Base-by-base conservation (phyloP, 495 filamentous ascomycete genomes). In the Chaetomium cochliodes region DNA sequence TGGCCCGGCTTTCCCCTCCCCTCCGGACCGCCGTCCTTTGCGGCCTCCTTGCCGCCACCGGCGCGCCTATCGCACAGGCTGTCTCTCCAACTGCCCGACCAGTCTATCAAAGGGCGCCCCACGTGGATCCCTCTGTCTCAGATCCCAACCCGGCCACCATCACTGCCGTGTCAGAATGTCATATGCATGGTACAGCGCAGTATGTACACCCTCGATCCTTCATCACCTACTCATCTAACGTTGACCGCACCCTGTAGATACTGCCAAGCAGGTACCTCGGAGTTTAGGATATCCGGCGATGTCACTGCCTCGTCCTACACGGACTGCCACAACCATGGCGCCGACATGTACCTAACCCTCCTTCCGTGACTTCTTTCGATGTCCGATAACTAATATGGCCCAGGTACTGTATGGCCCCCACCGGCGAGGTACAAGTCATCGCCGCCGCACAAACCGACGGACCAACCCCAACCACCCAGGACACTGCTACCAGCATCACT, bases 241-340 rank as follows among this genome's bases (percentile, higher is more conserved):
- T 6, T 12, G 8, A 8, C 5, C 9, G 6, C 12, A 9, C 16
- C 5, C 37, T 37, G 18, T 55, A 55, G 52, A 18, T 55, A 55
- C 18, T 55, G 52, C 52, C 52, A 55, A 37, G 52, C 52, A 55
- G 52, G 52, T 28, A 37, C 52, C 2, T n/a, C 52, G 3, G 52
- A 55, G 52, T 55, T 37, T 37, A 55, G 52, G 26, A 26, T 55
- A 55, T 55, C 52, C 0, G 52, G 52, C 52, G 33, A 28, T 18
- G 52, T 18, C 52, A 55, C 52, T 12, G 52, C 30, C n/a, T 55
- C 52, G 23, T 55, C 52, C 16, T 55, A 55, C 52, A 80, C 52
- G 1, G 52, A 33, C 5, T 55, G 52, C 52, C 52, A 55, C 49
- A 20, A 23, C 3, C 58, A 65, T 47, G 63, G 41, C 23, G 22